Evolutionary conservation across 306 rosid species (phyloP), one percentile per base, ranked within the genome.

Genomic region (Ammopiptanthus mongolicus): DNA sequence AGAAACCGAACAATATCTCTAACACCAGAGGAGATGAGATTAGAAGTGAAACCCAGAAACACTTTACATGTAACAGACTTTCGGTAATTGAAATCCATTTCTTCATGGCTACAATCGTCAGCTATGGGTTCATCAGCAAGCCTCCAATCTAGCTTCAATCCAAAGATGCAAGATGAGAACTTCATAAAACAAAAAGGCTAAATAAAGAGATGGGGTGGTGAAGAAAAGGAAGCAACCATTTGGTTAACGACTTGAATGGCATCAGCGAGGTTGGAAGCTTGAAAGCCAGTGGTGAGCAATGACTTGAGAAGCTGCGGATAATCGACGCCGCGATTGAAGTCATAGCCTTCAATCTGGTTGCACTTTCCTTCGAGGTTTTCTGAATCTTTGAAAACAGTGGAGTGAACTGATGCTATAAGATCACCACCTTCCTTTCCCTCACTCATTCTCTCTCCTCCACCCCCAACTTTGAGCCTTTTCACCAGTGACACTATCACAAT

Each of bases 11-110:
- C 47, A n/a, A 80, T 84, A 31, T 95, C 99, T 80, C 99, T 87
- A 66, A 95, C 90, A 72, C 98, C 98, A 46, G 99, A 95, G 4
- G 98, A 95, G 58, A 92, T 84, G 41, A 95, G 93, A 85, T 95
- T 95, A 22, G 99, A 95, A 71, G 98, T 95, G 77, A 95, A 95
- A 29, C 97, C 98, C 73, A 95, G 78, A 78, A 95, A 95, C 41
- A 95, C 89, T 69, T 95, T 95, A 78, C 97, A 92, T 7, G 77
- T 85, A 3, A 85, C 87, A 25, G 83, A 83, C 71, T 86, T 81
- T 66, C 96, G 53, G 78, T 83, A 83, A 11, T 78, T 63, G 63
- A 64, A 52, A 79, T 85, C 92, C 70, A 61, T 85, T 74, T 88
- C 96, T 66, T 81, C 83, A 19, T 82, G 87, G 17, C 57, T 12